Percentiles rank a stretch among this genome's conserved stretches.
phyloP scores from a whole-genome alignment of 2,329 filamentous ascomycete genomes.

The Orbilia javanica region DNA sequence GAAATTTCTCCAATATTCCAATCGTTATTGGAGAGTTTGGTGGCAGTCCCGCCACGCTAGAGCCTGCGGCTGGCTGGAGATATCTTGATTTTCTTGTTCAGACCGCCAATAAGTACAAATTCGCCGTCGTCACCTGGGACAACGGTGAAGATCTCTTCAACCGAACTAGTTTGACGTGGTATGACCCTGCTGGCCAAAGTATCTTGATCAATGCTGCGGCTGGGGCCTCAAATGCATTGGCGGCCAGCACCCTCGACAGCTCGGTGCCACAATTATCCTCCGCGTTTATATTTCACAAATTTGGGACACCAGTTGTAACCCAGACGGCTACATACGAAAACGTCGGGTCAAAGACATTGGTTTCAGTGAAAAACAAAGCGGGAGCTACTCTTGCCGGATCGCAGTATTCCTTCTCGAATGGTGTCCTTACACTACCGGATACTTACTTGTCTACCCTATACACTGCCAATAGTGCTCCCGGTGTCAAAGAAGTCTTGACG shows the following conservation, averaged over 20 bases:
- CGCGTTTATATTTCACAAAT: conserved; percentile 70
- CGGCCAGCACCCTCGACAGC: conserved; percentile 70
- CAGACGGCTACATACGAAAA: conserved; percentile 69
- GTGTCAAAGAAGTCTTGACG: conserved; percentile 69
- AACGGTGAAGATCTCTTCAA: conserved; percentile 72
- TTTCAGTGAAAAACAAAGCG: conserved; percentile 65
- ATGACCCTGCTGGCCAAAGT: conserved; percentile 68
- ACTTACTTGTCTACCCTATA: conserved; percentile 68
- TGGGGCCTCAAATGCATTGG: conserved; percentile 68
- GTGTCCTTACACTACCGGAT: conserved; percentile 67
- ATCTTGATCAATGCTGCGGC: conserved; percentile 68
- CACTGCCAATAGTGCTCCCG: conserved; percentile 65
- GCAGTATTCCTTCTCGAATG: conserved; percentile 69
- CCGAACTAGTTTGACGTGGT: conserved; percentile 68
- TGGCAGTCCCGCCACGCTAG: conserved; percentile 68
- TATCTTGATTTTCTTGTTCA: conserved; percentile 72
- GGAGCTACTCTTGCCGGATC: conserved; percentile 65
- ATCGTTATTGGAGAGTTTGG: conserved; percentile 72
- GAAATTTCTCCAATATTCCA: conserved; percentile 68
- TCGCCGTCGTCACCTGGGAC: conserved; percentile 71
- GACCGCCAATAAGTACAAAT: conserved; percentile 69
- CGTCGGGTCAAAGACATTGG: conserved; percentile 70
- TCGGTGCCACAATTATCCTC: conserved; percentile 68
- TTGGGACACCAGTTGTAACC: conserved; percentile 63
- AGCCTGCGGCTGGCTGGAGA: conserved; percentile 72